Conservation (phyloP, 768 basidiomycete species). For the Cystobasidium onofrii region DNA sequence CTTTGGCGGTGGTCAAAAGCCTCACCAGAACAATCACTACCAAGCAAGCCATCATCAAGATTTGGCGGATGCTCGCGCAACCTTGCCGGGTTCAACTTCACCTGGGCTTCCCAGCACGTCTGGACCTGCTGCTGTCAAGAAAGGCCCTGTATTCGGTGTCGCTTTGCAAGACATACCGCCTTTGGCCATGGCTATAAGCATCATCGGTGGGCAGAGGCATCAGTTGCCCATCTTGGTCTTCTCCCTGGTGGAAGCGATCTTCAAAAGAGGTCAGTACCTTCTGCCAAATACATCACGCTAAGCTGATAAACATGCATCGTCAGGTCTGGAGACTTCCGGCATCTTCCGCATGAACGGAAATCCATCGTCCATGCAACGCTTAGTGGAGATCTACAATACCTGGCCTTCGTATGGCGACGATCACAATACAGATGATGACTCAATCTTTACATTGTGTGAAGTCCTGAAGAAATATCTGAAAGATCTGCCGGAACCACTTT, state of each 20-base stretch:
- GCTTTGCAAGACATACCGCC: slow-evolving; percentile 8
- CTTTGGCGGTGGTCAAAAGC: neutral
- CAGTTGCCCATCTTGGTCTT: slow-evolving; percentile 39
- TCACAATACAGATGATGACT: neutral
- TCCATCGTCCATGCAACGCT: slow-evolving; percentile 47
- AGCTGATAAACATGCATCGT: neutral
- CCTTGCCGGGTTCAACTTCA: neutral
- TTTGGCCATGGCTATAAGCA: slow-evolving; percentile 14
- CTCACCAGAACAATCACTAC: neutral
- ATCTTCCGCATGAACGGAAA: slow-evolving; percentile 51
- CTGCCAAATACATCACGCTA: slow-evolving; percentile 37
- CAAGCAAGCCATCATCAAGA: neutral
- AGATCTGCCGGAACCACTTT: slow-evolving; percentile 51
- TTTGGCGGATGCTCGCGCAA: neutral
- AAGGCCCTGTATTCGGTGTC: slow-evolving; percentile 7
- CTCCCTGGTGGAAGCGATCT: slow-evolving; percentile 49
- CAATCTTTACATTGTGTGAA: slow-evolving; percentile 22
- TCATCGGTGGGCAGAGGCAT: slow-evolving; percentile 36
- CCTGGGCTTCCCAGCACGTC: neutral
- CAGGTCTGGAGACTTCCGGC: slow-evolving; percentile 50
- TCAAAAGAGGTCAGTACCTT: slow-evolving; percentile 45
- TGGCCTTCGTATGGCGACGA: slow-evolving; percentile 30
- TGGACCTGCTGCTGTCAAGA: neutral
- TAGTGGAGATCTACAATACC: slow-evolving; percentile 48
- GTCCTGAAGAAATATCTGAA: slow-evolving; percentile 51